Conservation (phyloP, 2,329 filamentous ascomycete genomes). For the Blastomyces gilchristii region DNA sequence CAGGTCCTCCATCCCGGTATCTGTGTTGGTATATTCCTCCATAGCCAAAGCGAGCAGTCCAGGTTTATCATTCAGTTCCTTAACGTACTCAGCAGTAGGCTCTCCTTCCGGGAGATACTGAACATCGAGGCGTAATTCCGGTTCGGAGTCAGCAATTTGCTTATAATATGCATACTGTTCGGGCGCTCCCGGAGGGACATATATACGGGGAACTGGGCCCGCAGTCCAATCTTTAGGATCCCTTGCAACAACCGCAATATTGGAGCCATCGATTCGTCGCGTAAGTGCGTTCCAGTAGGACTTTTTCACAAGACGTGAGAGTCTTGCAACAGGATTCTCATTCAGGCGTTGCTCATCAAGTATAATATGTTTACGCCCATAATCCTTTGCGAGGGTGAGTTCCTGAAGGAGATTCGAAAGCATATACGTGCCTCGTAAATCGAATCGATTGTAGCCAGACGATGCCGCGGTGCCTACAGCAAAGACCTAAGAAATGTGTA, state of each 20-base stretch:
- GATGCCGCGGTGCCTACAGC: conserved; percentile 76
- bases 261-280: conserved; percentile 73
- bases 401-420: conserved; percentile 94
- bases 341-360: conserved; percentile 84
- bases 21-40: conserved; percentile 59
- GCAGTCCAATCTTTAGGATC: conserved; percentile 95
- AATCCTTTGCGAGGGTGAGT: conserved; percentile 82
- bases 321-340: conserved; percentile 84
- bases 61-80: conserved; percentile 74
- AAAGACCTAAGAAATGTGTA: conserved; percentile 49
- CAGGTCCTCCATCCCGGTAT: conserved; percentile 59
- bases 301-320: conserved; percentile 75
- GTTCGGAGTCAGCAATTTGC: conserved; percentile 63
- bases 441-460: conserved; percentile 75
- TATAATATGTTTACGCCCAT: conserved; percentile 78
- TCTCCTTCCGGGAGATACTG: conserved; percentile 57
- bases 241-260: conserved; percentile 67
- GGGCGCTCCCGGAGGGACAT: conserved; percentile 72
- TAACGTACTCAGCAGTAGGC: conserved; percentile 71
- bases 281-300: conserved; percentile 92
- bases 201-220: conserved; percentile 82
- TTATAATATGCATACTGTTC: conserved; percentile 87
- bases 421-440: conserved; percentile 94
- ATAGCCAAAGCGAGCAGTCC: conserved; percentile 85
- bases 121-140: conserved; percentile 81